These are phyloP conservation scores for Fusarium sp. DNA, from an alignment of 2,329 filamentous ascomycete species.

Conservation along the genomic window DNA sequence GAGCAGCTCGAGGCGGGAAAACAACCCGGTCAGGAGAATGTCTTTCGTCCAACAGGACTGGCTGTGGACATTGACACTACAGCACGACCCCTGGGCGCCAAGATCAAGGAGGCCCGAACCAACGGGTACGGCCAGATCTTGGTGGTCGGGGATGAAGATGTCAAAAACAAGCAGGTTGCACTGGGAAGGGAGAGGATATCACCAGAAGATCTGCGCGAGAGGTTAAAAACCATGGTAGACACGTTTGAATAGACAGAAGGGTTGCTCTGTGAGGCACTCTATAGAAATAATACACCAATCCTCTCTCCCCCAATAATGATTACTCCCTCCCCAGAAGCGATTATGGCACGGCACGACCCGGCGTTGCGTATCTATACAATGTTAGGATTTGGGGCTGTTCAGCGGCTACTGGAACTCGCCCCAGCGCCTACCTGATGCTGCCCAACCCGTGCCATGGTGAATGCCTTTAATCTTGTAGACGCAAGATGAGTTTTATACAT, in stretches of 20 bases:
- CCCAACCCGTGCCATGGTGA: neutral
- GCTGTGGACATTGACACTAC: conserved; percentile 74
- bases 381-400: neutral
- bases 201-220: conserved; percentile 55
- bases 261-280: conserved; percentile 8
- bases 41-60: conserved; percentile 66
- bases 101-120: conserved; percentile 73
- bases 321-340: conserved; percentile 8
- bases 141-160: conserved; percentile 72
- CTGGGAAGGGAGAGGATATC: conserved; percentile 53
- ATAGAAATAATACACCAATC: conserved; percentile 15
- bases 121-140: conserved; percentile 78
- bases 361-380: conserved; percentile 6
- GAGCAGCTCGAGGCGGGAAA: conserved; percentile 47
- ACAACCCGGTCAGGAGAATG: conserved; percentile 50
- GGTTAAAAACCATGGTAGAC: conserved; percentile 56
- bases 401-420: neutral
- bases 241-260: conserved; percentile 54
- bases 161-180: conserved; percentile 64
- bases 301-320: conserved; percentile 10
- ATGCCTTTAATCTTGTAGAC: neutral
- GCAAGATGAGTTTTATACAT: neutral
- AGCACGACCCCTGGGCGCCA: conserved; percentile 68
- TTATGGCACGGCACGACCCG: conserved; percentile 10
- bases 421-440: neutral